Base-by-base conservation (phyloP, 768 basidiomycete genomes). In the Macrolepiota dolichaula region DNA sequence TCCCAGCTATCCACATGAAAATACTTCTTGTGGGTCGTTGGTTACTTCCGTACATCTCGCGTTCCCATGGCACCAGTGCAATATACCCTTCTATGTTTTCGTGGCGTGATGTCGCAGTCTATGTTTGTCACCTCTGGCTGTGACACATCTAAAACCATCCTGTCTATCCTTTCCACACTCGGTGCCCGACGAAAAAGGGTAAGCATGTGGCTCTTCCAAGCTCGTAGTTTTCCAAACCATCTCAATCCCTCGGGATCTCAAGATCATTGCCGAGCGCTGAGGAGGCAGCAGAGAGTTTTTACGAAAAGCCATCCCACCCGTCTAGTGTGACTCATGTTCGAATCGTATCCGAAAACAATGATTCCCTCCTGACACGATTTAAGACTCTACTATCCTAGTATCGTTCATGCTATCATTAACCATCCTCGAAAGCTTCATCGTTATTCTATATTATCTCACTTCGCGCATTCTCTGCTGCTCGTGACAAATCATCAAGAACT, bases 61-160 rank as follows among this genome's bases (percentile, higher is more conserved):
- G 12, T 24, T 10, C 47, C 22, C 22, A 49, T 24, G 25, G 12
- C 47, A 49, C 12, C 24, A 12, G 0, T 49, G 24, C 36, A 53
- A 22, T 51, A 40, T 66, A 73, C 82, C 70, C 9, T 64, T 74
- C 63, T 77, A 74, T 71, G 68, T 84, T 55, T n/a, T n/a, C n/a
- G n/a, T n/a, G n/a, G n/a, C 78, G 84, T 11, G 74, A 78, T 10
- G 67, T 75, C 29, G 72, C 77, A 36, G 83, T 81, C 9, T 76
- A 80, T 53, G 80, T 84, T 1, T 85, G 81, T 63, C 79, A 81
- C 61, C 65, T 81, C 80, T 54, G 83, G 83, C 12, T 74, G 77
- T 52, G 83, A 79, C 1, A 74, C 79, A 11, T 79, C 83, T 19
- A 81, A 79, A 1, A 73, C 81, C 3, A 74, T 83, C 5, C 84